Base-by-base conservation (phyloP, 805 yeast species). In the Zygotorulaspora sp. region DNA sequence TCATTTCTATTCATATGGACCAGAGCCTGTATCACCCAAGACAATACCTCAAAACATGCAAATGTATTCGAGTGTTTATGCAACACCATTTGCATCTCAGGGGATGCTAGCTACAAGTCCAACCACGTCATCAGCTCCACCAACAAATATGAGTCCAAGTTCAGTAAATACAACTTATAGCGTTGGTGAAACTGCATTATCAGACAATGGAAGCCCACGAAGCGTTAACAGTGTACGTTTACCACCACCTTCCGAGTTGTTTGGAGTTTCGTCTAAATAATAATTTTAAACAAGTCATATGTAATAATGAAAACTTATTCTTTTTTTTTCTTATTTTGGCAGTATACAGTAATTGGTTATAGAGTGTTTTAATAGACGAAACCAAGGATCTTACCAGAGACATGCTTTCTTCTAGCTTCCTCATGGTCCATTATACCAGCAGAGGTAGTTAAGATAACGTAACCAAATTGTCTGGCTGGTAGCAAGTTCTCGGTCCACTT, bases 381-480 rank as follows among this genome's bases (percentile, higher is more conserved):
- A 67, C 97, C 97, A 66, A 89, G 81, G 71, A 89, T 83, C 79
- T 89, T 89, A 72, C 97, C 97, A 57, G 97, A 86, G 58, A 89
- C 97, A 75, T 89, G 97, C 84, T 90, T 90, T 81, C 97, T 84
- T 82, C 96, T 86, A 65, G 97, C 97, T 78, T 90, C 97, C 78
- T 90, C 97, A 76, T 89, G 97, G 78, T 90, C 97, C 95, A 89
- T 88, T 65, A 89, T 89, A 75, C 97, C 97, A 61, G 97, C 96
- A 63, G 97, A 90, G 62, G 97, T 89, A 73, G 97, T 90, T 68
- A 89, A 80, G 71, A 89, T 85, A 65, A 89, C 89, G 80, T 72
- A 88, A 76, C 97, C 97, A 65, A 90, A 90, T 75, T 89, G 97
- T 83, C 97, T 87, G 53, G 97, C 95, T 68, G 97, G 97, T 66